These are phyloP conservation scores for Paecilomyces sp. DNA, from an alignment of 2,329 filamentous ascomycete genomes.

Conservation along the genomic window DNA sequence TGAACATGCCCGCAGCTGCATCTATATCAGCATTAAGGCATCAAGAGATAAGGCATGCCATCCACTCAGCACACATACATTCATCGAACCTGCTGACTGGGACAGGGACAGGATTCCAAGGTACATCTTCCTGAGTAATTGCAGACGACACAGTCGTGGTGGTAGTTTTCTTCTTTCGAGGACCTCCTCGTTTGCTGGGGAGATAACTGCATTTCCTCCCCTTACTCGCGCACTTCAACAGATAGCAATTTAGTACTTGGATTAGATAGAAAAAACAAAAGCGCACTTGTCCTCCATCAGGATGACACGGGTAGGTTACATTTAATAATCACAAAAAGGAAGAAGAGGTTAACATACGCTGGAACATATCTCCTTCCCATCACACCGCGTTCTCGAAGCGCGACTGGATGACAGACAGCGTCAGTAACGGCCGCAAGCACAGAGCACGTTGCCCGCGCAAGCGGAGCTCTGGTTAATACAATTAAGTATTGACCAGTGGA, in stretches of 20 bases:
- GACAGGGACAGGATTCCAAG: slow-evolving; percentile 14
- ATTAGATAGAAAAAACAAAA: background rate
- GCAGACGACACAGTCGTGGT: slow-evolving; percentile 15
- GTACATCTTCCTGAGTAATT: slow-evolving; percentile 12
- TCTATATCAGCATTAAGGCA: slow-evolving; percentile 13
- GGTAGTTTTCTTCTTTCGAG: slow-evolving; percentile 33
- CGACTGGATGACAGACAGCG: slow-evolving; percentile 20
- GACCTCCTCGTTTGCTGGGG: slow-evolving; percentile 38
- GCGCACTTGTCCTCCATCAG: background rate
- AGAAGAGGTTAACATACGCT: slow-evolving; percentile 26
- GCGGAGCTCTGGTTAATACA: background rate
- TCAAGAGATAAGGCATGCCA: background rate
- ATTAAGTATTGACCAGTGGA: background rate
- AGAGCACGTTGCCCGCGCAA: background rate
- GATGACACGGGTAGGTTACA: background rate
- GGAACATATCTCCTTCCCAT: slow-evolving; percentile 37
- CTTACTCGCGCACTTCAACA: slow-evolving; percentile 28
- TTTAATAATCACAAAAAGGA: background rate
- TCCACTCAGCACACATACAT: slow-evolving; percentile 15
- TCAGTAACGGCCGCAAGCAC: background rate
- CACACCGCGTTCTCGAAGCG: slow-evolving; percentile 36
- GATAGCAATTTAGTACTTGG: slow-evolving; percentile 6
- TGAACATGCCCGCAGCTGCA: slow-evolving; percentile 27
- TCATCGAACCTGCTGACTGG: slow-evolving; percentile 22
- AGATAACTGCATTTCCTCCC: slow-evolving; percentile 34